A percentile compares a stretch with the other conserved stretches of the same genome.
These are phyloP conservation scores for Diplodia mutila DNA, from an alignment of 2,329 filamentous ascomycete genomes.

Conservation along the genomic window DNA sequence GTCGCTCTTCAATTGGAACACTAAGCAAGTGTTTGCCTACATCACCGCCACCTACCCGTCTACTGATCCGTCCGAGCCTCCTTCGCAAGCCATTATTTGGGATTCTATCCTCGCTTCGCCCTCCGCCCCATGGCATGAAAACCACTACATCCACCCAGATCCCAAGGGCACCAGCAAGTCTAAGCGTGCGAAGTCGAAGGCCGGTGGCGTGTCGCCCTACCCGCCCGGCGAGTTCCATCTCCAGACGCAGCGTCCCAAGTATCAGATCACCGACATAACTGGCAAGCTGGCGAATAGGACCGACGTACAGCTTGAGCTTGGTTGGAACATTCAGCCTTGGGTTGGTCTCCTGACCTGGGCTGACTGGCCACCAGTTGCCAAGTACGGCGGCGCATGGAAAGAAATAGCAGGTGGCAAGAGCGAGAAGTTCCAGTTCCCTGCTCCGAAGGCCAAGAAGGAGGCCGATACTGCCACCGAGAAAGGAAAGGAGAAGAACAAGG, in stretches of 20 bases:
- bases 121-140: conserved; percentile 58
- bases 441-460: conserved; percentile 64
- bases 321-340: conserved; percentile 99
- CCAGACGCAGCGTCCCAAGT: conserved; percentile 88
- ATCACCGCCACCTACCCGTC: conserved; percentile 75
- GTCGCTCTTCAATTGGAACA: conserved; percentile 98
- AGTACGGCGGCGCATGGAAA: conserved; percentile 64
- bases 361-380: conserved; percentile 35
- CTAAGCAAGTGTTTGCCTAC: conserved; percentile 97
- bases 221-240: conserved; percentile 73
- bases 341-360: conserved; percentile 86
- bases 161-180: too few relatives aligned
- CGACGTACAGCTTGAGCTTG: conserved; percentile 77
- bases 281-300: conserved; percentile 74
- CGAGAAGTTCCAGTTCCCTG: conserved; percentile 66
- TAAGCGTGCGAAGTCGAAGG: conserved; percentile 28
- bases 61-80: conserved; percentile 45
- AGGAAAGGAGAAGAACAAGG: conserved; percentile 52
- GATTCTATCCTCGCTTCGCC: conserved; percentile 86
- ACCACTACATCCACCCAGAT: conserved; percentile 59
- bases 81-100: conserved; percentile 83
- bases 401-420: conserved; percentile 67
- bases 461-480: conserved; percentile 53
- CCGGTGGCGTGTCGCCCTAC: conserved; percentile 33
- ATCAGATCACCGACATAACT: conserved; percentile 90